Evolutionary conservation across 2,329 filamentous ascomycete species (phyloP), one percentile per base, ranked within the genome.

Genomic region (Trichoderma gracile): DNA sequence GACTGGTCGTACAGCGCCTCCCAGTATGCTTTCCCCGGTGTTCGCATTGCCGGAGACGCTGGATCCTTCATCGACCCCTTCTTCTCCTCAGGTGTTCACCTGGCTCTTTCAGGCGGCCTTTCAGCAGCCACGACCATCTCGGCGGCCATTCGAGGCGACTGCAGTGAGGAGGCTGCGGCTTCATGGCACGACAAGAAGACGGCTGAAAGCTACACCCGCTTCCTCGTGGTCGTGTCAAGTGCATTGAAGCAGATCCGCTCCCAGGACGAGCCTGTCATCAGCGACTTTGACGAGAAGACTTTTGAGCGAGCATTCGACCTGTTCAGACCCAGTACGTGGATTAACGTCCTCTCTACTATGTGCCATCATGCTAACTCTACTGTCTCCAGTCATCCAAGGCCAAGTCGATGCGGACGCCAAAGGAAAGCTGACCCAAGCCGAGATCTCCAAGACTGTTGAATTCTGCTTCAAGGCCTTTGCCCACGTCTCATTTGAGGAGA

Each of bases 41-140:
- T 74, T 3, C 79, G 80, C 19, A 74, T 82, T 12, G 75, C 71
- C 5, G 80, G 81, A 1, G 80, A 83, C 65, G 80, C 80, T 0
- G 81, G 79, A 1, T 78, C 76, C 66, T 83, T 83, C 66, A 81
- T 83, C 65, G 80, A 83, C 64, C 80, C 80, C 0, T 78, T 75
- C 64, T 83, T 82, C 71, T 81, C 78, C 0, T 82, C 80, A 0
- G 80, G 80, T 10, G 74, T 80, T 3, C 81, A 83, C 65, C 70
- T 83, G 1, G 81, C 81, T 1, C 42, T 83, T 0, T 65, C 72
- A 0, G 71, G 76, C 17, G 80, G 72, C 4, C 74, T 84, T 0
- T 79, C 81, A 0, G 80, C 82, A 0, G 80, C 80, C 1, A 72
- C 71, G 0, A 79, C 80, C 0, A 81, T 83, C 19, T 68, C 69